Percentiles rank a stretch among this genome's conserved stretches.
phyloP scores from a whole-genome alignment of 768 basidiomycete genomes.

The Phallus indusiatus region DNA sequence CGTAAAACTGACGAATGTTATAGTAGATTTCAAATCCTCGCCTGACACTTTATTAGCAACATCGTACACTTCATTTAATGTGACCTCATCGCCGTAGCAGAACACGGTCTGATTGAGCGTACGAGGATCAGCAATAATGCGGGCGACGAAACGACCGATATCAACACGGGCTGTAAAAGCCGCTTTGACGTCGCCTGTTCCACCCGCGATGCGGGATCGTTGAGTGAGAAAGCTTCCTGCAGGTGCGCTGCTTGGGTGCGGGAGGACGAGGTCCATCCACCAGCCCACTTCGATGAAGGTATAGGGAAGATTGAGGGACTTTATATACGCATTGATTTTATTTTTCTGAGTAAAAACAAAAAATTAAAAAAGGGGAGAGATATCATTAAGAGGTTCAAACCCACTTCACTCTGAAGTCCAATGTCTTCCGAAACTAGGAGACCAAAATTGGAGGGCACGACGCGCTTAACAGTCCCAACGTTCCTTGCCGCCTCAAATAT shows the following conservation, averaged over 20 bases:
- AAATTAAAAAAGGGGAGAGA: background rate
- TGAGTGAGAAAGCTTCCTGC: conserved; percentile 10
- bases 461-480: conserved; percentile 14
- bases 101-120: conserved; percentile 24
- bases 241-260: conserved; percentile 12
- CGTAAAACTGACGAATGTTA: too few species aligned
- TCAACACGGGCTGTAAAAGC: conserved; percentile 18
- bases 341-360: conserved; percentile 17
- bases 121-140: conserved; percentile 22
- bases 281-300: conserved; percentile 26
- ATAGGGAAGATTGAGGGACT: conserved; percentile 17
- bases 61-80: conserved; percentile 16
- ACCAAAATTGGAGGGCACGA: conserved; percentile 20
- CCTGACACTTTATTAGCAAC: conserved; percentile 17
- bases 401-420: conserved; percentile 8
- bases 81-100: conserved; percentile 20
- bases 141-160: conserved; percentile 22
- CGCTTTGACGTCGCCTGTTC: conserved; percentile 13
- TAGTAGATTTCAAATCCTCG: conserved; percentile 11
- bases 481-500: conserved; percentile 16
- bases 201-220: conserved; percentile 12
- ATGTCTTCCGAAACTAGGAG: conserved; percentile 12
- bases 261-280: conserved; percentile 20
- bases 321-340: conserved; percentile 18
- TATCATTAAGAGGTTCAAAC: background rate